Evolutionary conservation across 2,329 filamentous ascomycete genomes (phyloP), one percentile per base, ranked within the genome.

Genomic region (Ophiocordyceps australis): DNA sequence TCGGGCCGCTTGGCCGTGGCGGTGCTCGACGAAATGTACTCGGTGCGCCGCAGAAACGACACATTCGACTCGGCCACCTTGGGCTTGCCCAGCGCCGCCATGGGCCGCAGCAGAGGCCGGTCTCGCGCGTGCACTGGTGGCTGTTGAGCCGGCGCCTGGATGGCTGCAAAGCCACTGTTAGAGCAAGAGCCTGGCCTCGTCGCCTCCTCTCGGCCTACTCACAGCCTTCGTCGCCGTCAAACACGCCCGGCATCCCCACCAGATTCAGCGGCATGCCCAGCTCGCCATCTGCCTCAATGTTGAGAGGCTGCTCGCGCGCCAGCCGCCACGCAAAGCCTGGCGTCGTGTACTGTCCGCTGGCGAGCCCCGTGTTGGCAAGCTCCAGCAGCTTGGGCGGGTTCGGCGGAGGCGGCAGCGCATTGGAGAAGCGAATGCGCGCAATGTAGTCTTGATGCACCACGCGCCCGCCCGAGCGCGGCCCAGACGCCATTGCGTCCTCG

Each of bases 241-340:
- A 94, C 30, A 95, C 74, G 17, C 85, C 83, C 6, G 86, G 86
- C 57, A 95, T 81, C 42, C 89, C 89, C 30, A 95, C 78, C 38
- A 98, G 57, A 48, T 95, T 86, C 45, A 98, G 72, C 31, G 85
- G 83, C 89, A 98, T 95, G 30, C 89, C 89, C 39, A 95, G 67
- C 58, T 98, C 89, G 7, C 85, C 89, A 66, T 98, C 89, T 17
- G 83, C 83, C 53, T 98, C 89, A 33, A 98, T 89, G 45, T 94
- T 95, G 25, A 93, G 62, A 27, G 86, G 80, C 57, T 95, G 89
- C 43, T 93, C 83, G 43, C 86, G 66, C 12, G 80, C 82, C 38
- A 98, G 60, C 35, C 82, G 74, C 23, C 85, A 89, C 17, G 85
- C 83, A 56, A 92, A 98, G 14, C 74, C 74, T 2, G 89, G 81